phyloP scores from a whole-genome alignment of 768 basidiomycete genomes.

The Mycena vulgaris region DNA sequence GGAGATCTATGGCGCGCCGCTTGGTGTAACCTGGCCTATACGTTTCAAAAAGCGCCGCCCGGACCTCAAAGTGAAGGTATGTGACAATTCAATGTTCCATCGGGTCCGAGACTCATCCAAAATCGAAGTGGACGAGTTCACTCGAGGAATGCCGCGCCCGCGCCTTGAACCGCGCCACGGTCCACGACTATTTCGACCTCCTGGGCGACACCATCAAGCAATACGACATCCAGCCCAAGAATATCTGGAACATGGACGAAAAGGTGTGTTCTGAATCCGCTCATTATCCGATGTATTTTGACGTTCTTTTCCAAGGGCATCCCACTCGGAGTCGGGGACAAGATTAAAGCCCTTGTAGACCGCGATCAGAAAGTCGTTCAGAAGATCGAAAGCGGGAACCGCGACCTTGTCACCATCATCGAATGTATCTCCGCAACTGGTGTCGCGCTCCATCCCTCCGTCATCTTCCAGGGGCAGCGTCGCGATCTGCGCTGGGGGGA shows the following conservation, averaged over 20 bases:
- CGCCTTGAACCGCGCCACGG: conserved; percentile 14
- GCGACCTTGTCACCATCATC: conserved; percentile 63
- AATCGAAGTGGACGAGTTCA: conserved; percentile 11
- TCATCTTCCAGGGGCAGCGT: conserved; percentile 51
- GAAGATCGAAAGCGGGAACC: conserved; percentile 48
- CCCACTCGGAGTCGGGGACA: conserved; percentile 13
- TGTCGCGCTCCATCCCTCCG: conserved; percentile 49
- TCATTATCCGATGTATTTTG: not conserved
- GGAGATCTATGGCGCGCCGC: conserved; percentile 6
- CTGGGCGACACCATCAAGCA: conserved; percentile 5
- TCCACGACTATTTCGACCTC: conserved; percentile 18
- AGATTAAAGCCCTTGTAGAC: conserved; percentile 2
- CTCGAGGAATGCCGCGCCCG: conserved; percentile 29
- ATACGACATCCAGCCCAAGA: conserved; percentile 7
- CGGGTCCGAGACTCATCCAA: too few species aligned
- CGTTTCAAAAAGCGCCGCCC: conserved; percentile 17
- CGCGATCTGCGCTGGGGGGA: conserved; percentile 32
- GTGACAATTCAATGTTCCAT: too few species aligned
- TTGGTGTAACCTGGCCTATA: conserved; percentile 16
- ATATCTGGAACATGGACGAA: conserved; percentile 26
- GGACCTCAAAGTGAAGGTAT: conserved; percentile 19
- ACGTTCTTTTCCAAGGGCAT: conserved; percentile 7
- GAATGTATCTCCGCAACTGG: conserved; percentile 63
- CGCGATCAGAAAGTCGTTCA: conserved; percentile 28
- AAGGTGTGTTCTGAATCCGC: not conserved